Conservation (phyloP, 306 rosid genomes). For the Citrullus colocynthis region DNA sequence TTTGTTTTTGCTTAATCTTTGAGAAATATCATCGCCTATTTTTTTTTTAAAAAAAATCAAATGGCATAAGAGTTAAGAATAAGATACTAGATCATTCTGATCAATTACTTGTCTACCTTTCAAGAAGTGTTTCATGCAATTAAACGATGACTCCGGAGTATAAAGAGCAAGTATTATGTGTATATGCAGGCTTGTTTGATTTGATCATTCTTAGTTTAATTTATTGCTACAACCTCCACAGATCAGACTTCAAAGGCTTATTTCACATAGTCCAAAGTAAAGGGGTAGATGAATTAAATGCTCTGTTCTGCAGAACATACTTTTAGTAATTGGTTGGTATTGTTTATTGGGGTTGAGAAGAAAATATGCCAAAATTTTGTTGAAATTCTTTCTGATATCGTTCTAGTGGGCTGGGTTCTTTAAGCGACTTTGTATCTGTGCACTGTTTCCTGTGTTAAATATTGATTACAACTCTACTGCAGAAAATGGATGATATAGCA, state of each 20-base stretch:
- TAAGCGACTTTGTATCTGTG: background rate
- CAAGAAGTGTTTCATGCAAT: background rate
- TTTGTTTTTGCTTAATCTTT: background rate
- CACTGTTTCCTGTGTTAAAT: background rate
- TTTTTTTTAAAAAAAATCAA: background rate
- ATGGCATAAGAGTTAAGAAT: background rate
- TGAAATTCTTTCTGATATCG: background rate
- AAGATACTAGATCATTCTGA: background rate
- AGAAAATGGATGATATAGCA: background rate
- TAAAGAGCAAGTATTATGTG: background rate
- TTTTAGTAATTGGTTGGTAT: background rate
- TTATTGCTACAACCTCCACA: no score
- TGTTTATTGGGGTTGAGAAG: background rate
- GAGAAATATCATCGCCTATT: background rate
- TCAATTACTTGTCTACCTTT: background rate
- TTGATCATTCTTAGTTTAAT: background rate
- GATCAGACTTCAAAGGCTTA: background rate
- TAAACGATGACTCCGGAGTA: no score
- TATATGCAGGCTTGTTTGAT: background rate
- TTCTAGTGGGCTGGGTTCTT: background rate
- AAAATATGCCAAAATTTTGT: background rate
- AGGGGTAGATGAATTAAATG: background rate
- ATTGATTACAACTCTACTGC: background rate
- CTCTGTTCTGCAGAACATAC: background rate
- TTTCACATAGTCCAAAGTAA: background rate